phyloP scores from a whole-genome alignment of 2,329 filamentous ascomycete genomes.

The Colletotrichum kahawae region DNA sequence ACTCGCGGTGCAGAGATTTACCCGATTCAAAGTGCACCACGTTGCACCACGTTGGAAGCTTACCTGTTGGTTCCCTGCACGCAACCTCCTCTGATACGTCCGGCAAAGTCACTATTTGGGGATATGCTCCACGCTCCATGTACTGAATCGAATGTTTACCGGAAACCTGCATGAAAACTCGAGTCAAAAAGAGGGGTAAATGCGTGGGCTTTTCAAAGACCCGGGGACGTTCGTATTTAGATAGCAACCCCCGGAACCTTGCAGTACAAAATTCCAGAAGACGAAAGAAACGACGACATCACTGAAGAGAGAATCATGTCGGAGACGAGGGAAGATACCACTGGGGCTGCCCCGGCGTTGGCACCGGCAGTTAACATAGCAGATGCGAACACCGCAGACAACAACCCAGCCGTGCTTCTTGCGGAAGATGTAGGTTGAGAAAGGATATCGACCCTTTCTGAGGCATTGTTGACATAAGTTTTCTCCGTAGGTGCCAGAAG shows the following conservation, averaged over 20 bases:
- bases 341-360: background rate
- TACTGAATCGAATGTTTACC: background rate
- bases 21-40: background rate
- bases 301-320: background rate
- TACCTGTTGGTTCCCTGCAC: background rate
- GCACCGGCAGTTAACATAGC: background rate
- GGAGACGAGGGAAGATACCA: background rate
- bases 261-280: background rate
- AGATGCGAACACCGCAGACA: background rate
- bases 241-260: background rate
- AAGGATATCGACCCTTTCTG: background rate
- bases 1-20: background rate
- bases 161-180: background rate
- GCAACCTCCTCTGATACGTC: background rate
- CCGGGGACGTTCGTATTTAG: background rate
- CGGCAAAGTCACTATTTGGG: background rate
- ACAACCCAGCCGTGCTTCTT: background rate
- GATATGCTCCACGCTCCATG: background rate
- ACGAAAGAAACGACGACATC: rapidly evolving
- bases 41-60: background rate
- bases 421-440: background rate
- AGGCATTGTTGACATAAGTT: background rate
- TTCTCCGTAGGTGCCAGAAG: background rate
- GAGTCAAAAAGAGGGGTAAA: background rate
- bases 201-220: background rate